These are phyloP conservation scores for Trebouxiophyceae sp. DNA, from an alignment of 163 green algal genomes.

Conservation along the genomic window DNA sequence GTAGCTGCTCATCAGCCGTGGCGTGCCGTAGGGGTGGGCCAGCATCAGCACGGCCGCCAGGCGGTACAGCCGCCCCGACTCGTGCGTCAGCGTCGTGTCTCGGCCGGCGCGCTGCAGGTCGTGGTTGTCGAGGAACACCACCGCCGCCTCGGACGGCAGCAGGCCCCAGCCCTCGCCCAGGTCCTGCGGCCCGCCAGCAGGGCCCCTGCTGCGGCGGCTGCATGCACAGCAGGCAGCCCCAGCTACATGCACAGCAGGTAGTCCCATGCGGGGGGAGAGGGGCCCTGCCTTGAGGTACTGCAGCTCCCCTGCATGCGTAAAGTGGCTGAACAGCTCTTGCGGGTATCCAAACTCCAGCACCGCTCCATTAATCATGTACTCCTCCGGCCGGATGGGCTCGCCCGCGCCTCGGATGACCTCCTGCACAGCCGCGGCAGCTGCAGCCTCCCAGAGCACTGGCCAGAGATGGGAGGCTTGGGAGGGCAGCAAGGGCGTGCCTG, in stretches of 20 bases:
- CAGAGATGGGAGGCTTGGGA: too few species aligned
- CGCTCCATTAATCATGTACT: constrained; percentile 11
- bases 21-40: constrained; percentile 10
- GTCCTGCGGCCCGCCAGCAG: too few species aligned
- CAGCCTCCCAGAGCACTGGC: too few species aligned
- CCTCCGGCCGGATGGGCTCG: background rate
- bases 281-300: too few species aligned
- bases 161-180: background rate
- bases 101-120: background rate
- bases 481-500: too few species aligned
- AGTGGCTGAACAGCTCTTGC: background rate
- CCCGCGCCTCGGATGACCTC: constrained; percentile 5
- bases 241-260: too few species aligned
- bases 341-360: constrained; percentile 13
- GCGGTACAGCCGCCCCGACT: constrained; percentile 4
- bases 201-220: too few species aligned
- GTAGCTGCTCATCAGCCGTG: constrained; percentile 9
- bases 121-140: constrained; percentile 17
- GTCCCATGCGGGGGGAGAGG: too few species aligned
- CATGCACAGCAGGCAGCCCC: too few species aligned
- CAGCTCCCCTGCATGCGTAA: background rate
- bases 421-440: constrained; percentile 5
- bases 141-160: background rate
- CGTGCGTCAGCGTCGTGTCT: constrained; percentile 8
- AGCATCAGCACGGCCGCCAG: constrained; percentile 10